Evolutionary conservation across 2,329 filamentous ascomycete species (phyloP).

Genomic region (Ascomycota sp.): DNA sequence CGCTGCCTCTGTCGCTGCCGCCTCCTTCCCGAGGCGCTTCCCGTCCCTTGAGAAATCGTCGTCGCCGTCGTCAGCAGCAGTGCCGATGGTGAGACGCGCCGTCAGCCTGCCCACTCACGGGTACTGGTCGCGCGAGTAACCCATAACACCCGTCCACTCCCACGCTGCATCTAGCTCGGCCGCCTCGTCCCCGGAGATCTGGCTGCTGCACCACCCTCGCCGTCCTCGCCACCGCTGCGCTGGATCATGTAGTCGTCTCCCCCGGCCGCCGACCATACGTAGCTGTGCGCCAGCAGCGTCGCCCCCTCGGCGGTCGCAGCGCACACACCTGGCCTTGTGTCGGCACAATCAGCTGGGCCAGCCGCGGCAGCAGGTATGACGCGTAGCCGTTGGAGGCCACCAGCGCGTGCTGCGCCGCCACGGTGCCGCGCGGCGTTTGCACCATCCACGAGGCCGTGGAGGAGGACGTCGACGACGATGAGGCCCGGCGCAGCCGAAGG

Average conservation of each 20-base stretch:
- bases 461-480: slow-evolving; percentile 19
- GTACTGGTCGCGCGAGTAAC: slow-evolving; percentile 43
- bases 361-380: slow-evolving; percentile 48
- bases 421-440: slow-evolving; percentile 46
- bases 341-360: slow-evolving; percentile 55
- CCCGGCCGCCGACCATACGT: slow-evolving; percentile 35
- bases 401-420: slow-evolving; percentile 43
- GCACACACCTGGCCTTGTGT: slow-evolving; percentile 55
- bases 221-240: slow-evolving; percentile 19
- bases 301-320: slow-evolving; percentile 31
- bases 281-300: slow-evolving; percentile 30
- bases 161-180: slow-evolving; percentile 29
- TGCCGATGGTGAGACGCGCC: slow-evolving; percentile 23
- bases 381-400: slow-evolving; percentile 76
- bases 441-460: slow-evolving; percentile 45
- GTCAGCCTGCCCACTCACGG: slow-evolving; percentile 58
- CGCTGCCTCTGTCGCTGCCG: too few relatives aligned
- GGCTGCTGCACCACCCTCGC: slow-evolving; percentile 20
- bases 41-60: too few relatives aligned
- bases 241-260: slow-evolving; percentile 58
- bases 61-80: slow-evolving; percentile 4
- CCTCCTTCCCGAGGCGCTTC: too few relatives aligned
- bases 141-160: slow-evolving; percentile 71
- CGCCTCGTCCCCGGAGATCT: slow-evolving; percentile 13
- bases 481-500: slow-evolving; percentile 20